phyloP scores from a whole-genome alignment of 345 rosid species.

The Lepidium didymum region DNA sequence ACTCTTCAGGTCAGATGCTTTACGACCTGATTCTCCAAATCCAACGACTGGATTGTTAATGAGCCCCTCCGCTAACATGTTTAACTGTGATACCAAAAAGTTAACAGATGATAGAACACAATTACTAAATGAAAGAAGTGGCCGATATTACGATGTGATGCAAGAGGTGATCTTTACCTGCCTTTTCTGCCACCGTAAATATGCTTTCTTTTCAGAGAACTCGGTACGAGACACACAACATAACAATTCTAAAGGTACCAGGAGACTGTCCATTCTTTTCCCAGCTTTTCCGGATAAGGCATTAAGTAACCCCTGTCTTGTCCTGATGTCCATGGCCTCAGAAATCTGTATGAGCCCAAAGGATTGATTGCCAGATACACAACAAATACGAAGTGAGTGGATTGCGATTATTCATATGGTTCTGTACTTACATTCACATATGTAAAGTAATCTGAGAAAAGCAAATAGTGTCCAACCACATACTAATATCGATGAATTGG shows the following conservation, averaged over 20 bases:
- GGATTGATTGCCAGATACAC: slow-evolving; percentile 8
- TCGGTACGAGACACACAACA: slow-evolving; percentile 88
- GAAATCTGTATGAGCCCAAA: slow-evolving; percentile 51
- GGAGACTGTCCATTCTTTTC: slow-evolving; percentile 84
- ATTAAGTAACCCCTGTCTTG: slow-evolving; percentile 88
- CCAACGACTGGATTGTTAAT: slow-evolving; percentile 85
- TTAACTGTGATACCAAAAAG: slow-evolving; percentile 48
- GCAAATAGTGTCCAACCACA: slow-evolving; percentile 2
- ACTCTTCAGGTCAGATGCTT: slow-evolving; percentile 67
- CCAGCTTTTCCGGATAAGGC: slow-evolving; percentile 86
- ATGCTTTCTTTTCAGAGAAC: slow-evolving; percentile 94
- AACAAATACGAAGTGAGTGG: background rate
- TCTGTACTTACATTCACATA: background rate
- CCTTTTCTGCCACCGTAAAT: slow-evolving; percentile 97
- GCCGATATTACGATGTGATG: background rate
- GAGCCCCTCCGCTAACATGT: slow-evolving; percentile 95
- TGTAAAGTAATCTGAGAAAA: background rate
- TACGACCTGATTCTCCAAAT: slow-evolving; percentile 86
- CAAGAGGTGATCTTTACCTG: slow-evolving; percentile 53
- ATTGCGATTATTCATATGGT: background rate
- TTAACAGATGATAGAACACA: slow-evolving; percentile 12
- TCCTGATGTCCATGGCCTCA: slow-evolving; percentile 93
- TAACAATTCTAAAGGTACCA: slow-evolving; percentile 85
- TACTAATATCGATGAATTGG: background rate
- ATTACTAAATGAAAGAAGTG: slow-evolving; percentile 15